Conservation (phyloP, 2,329 filamentous ascomycete genomes). For the Talaromyces sp. region DNA sequence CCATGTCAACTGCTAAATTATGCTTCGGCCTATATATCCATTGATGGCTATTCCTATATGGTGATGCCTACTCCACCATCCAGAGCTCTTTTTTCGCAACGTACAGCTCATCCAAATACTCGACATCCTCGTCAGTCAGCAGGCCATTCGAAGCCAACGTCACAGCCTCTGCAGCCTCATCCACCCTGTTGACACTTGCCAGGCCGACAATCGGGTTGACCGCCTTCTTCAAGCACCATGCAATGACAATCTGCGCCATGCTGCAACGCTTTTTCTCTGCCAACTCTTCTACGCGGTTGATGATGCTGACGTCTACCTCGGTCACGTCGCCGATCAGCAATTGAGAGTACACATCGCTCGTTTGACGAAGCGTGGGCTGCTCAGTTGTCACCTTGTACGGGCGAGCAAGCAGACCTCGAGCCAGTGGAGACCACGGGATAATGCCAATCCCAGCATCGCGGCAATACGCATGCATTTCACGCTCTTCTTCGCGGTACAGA, state of each 20-base stretch:
- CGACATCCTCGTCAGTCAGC: not conserved
- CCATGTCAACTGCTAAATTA: too few species aligned
- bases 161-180: conserved; percentile 1
- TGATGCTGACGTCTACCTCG: conserved; percentile 27
- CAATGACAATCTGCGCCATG: conserved; percentile 32
- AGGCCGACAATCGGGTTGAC: conserved; percentile 46
- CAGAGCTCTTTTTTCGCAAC: not conserved
- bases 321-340: not conserved
- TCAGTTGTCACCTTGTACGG: conserved; percentile 7
- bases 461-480: conserved; percentile 50
- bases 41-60: too few species aligned
- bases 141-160: not conserved
- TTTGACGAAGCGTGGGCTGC: not conserved
- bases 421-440: conserved; percentile 27
- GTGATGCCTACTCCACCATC: not conserved
- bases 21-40: too few species aligned
- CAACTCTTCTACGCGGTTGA: conserved; percentile 41
- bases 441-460: conserved; percentile 43
- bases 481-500: conserved; percentile 25
- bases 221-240: conserved; percentile 40
- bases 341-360: not conserved
- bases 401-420: conserved; percentile 20
- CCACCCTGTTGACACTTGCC: not conserved
- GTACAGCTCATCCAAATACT: conserved; percentile 1
- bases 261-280: conserved; percentile 36